Percentiles rank a stretch among this genome's conserved stretches.
These are phyloP conservation scores for Macrophomina tecta DNA, from an alignment of 2,329 filamentous ascomycete genomes.

Conservation along the genomic window DNA sequence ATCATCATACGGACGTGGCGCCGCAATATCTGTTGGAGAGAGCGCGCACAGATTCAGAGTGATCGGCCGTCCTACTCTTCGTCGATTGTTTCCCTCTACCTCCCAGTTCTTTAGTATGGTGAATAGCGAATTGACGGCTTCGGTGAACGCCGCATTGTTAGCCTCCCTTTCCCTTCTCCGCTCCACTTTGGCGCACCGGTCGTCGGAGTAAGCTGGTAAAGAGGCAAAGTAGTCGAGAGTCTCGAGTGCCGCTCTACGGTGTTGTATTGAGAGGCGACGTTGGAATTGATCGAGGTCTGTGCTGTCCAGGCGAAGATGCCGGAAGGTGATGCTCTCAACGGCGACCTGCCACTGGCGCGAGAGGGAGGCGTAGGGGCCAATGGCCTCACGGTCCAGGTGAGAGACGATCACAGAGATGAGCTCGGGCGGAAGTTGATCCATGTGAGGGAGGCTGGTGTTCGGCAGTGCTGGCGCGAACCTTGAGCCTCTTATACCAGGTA, in stretches of 20 bases:
- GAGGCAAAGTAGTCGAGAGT: neutral
- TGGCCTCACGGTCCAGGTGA: neutral
- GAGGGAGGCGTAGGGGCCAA: neutral
- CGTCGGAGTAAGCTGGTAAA: neutral
- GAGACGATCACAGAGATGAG: neutral
- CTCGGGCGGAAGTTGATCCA: conserved; percentile 4
- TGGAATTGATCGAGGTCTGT: neutral
- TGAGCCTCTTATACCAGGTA: neutral
- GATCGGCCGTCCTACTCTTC: neutral
- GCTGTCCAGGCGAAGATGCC: neutral
- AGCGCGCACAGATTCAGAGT: neutral
- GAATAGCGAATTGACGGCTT: neutral
- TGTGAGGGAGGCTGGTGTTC: neutral
- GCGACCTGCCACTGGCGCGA: conserved; percentile 8
- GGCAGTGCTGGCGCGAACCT: neutral
- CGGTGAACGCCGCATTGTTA: neutral
- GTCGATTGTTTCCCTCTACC: neutral
- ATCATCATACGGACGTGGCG: neutral
- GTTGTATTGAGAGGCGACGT: neutral
- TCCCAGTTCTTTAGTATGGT: neutral
- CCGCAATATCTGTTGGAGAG: neutral
- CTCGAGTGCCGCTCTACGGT: neutral
- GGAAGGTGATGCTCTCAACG: conserved; percentile 10
- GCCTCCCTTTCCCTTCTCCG: neutral
- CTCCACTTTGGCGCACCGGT: conserved; percentile 4